Evolutionary conservation across 1,139 yeast species (phyloP), one percentile per base, ranked within the genome.

Genomic region (Yamadazyma dendronema): DNA sequence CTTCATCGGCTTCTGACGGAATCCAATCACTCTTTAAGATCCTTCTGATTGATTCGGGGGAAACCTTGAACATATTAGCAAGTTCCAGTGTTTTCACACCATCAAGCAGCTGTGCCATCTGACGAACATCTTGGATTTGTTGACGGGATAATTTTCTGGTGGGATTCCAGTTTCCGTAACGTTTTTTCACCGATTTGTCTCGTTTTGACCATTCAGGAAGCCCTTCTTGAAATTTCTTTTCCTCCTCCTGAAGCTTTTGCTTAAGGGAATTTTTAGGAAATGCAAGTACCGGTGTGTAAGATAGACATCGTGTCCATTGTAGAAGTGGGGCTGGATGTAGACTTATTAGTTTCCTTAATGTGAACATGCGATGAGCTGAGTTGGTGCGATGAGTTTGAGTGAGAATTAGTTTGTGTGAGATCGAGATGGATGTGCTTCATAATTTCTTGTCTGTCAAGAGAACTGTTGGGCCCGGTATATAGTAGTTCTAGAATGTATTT

Each of bases 31-130:
- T 81, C 53, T 77, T 81, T 43, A 90, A 57, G 9, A 90, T 87
- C 43, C 96, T 72, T 40, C 96, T 65, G 1, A 89, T 75, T 0
- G 94, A 87, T 48, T 89, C 95, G 0, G 95, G 94, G 1, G 95
- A 84, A 3, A 88, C 72, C 38, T 74, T 67, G 58, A 84, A 89
- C 53, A 75, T 74, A 26, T 72, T 66, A 0, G 92, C 84, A 13
- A 90, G 59, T 34, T 81, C 84, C 2, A 70, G 64, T 1, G 83
- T 74, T 8, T 74, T 74, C 40, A 86, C 48, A 21, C 75, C 71
- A 0, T 96, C 96, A 48, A 73, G 59, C 36, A 67, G 65, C 21
- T 62, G 61, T 46, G 79, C 81, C 30, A 89, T 53, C 9, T 67
- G 57, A 37, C 86, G 63, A 4, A 90, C 72, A 37, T 80, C 81